Evolutionary conservation across 805 yeast genomes (phyloP), one percentile per base, ranked within the genome.

Genomic region (Peterozyma toletana): DNA sequence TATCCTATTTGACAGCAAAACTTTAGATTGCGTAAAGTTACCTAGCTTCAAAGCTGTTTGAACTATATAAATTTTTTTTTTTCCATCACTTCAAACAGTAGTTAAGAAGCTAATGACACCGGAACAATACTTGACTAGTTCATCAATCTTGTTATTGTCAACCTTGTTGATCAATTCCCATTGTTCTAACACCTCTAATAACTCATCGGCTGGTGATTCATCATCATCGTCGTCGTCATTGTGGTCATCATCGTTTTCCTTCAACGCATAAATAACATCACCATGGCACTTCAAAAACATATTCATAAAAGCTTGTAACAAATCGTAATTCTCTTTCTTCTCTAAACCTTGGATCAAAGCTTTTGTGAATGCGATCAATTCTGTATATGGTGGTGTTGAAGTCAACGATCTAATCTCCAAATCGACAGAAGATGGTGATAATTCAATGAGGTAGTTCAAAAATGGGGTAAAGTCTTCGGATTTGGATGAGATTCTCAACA

Each of bases 381-480:
- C 97, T 10, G 55, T 52, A 53, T 77, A 75, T 13, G 95, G 95
- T 16, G 82, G 78, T 40, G 71, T 65, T 2, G 83, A 59, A 51
- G 79, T 75, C 49, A 93, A 61, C 2, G 96, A 83, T 54, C 95
- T 79, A 46, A 93, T 79, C 61, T 93, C 99, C 46, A 93, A 62
- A 59, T 93, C 98, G 21, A 88, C 72, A 2, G 75, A 63, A 1
- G 96, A 71, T 4, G 97, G 96, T 0, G 96, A 71, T 33, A 86
- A 72, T 2, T 58, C 56, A 9, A 79, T 67, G 30, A 93, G 58
- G 53, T 68, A 75, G 1, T 59, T 55, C 46, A 88, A 67, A 56
- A 91, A 83, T 13, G 55, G 64, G 1, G 59, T 46, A 52, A 64
- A 81, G 44, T 80, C 72, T 0, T 48, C 50, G 0, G 47, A 18